phyloP scores from a whole-genome alignment of 1,284 basidiomycete species.

The Fomitopsis pinicola region DNA sequence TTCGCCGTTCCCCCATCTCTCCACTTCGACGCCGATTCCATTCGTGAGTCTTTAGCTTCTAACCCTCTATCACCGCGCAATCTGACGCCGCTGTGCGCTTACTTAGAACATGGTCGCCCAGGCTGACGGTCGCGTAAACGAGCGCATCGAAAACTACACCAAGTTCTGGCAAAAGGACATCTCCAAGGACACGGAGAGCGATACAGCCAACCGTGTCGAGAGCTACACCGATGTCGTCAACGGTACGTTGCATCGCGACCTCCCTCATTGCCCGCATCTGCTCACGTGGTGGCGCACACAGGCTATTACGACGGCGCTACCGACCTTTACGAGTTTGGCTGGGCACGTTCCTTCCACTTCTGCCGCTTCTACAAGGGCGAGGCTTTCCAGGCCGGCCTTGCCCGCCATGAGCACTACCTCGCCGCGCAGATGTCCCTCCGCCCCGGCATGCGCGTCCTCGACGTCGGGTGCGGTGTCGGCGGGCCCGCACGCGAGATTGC shows the following conservation, averaged over 20 bases:
- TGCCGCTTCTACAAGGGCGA: constrained; percentile 98
- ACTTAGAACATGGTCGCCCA: constrained; percentile 4
- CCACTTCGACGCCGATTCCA: neutral
- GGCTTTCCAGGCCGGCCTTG: constrained; percentile 78
- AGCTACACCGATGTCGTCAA: constrained; percentile 95
- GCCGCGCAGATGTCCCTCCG: constrained; percentile 79
- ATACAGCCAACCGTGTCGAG: constrained; percentile 75
- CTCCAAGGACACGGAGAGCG: constrained; percentile 61
- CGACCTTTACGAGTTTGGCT: constrained; percentile 95
- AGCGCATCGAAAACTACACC: constrained; percentile 89
- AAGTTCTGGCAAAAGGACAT: constrained; percentile 93
- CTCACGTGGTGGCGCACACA: constrained; percentile 24
- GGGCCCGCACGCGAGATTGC: constrained; percentile 97
- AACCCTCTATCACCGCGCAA: too few species aligned
- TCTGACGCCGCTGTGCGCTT: neutral
- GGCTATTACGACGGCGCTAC: constrained; percentile 98
- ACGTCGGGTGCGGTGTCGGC: constrained; percentile 98
- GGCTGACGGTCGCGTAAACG: constrained; percentile 73
- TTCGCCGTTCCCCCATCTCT: neutral
- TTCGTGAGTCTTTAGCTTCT: neutral
- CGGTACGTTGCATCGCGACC: constrained; percentile 42
- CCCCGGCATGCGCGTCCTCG: constrained; percentile 93
- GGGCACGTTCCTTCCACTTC: constrained; percentile 95
- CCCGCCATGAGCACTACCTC: constrained; percentile 98
- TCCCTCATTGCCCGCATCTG: neutral